Base-by-base conservation (phyloP, 495 filamentous ascomycete genomes). In the Glarea lozoyensis region DNA sequence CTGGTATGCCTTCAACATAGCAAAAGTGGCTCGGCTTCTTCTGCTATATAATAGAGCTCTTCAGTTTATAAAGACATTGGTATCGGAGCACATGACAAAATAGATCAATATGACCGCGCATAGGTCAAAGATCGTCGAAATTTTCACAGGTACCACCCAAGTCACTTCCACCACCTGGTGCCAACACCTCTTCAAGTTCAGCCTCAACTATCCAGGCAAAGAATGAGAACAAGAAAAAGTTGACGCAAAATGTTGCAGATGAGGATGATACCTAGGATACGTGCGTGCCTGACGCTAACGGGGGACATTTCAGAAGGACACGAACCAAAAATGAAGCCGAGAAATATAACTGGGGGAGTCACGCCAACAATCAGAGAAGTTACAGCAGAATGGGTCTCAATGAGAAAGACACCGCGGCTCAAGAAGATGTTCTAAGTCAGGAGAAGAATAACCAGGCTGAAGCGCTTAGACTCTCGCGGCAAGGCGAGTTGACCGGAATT, bases 201-300 rank as follows among this genome's bases (percentile, higher is more conserved):
- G 16, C 21, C 2, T 24, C 15, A 12, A 10, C 36, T 18, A 6
- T 30, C 1, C 20, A 39, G 27, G 4, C n/a, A 13, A 16, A 25
- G 10, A 21, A 3, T 11, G 15, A 18, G 5, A 7, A 12, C 13
- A n/a, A 37, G 15, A n/a, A 3, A n/a, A 23, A 21, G 17, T 20
- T 16, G 12, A 5, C 11, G 3, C 25, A 12, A 32, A 7, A 34
- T 19, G 18, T 23, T 24, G 42, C 48, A 19, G 37, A 52, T n/a
- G 29, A 42, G 36, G 22, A 7, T 44, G 10, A 27, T 16, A 13
- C 49, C 24, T 1, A 79, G 16, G 81, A 84, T 32, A 46, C 59
- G 0, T 76, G 76, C 2, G 78, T 84, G 0, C 62, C 65, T 16
- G 78, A 84, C 46, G 73, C 52, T 2, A 59, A 73, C n/a, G 84